Evolutionary conservation across 495 filamentous ascomycete genomes (phyloP).

Genomic region (Copromyces sp.): DNA sequence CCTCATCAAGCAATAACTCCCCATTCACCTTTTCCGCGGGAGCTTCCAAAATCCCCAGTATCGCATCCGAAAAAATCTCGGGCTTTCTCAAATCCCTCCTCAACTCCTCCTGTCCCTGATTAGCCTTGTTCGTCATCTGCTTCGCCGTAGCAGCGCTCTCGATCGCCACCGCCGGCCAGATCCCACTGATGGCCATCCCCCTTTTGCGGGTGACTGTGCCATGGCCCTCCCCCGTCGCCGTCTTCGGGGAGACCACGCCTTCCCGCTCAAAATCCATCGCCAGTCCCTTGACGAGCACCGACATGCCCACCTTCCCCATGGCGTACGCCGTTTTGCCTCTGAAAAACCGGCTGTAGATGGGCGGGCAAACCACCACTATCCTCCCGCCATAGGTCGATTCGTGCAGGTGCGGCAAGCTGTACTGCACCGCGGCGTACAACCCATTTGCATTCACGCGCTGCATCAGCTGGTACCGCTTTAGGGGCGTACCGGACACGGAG

Average conservation of each 20-base stretch:
- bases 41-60: conserved; percentile 61
- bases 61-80: conserved; percentile 70
- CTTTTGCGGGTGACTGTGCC: neutral
- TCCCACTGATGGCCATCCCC: neutral
- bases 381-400: conserved; percentile 41
- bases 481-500: conserved; percentile 59
- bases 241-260: conserved; percentile 43
- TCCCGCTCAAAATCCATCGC: conserved; percentile 70
- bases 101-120: conserved; percentile 18
- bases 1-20: conserved; percentile 65
- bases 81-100: conserved; percentile 53
- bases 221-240: conserved; percentile 45
- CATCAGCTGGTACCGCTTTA: conserved; percentile 74
- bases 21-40: conserved; percentile 57
- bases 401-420: conserved; percentile 47
- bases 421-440: conserved; percentile 58
- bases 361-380: conserved; percentile 73
- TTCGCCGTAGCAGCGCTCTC: conserved; percentile 61
- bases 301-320: conserved; percentile 80
- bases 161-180: conserved; percentile 39
- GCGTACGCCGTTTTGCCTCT: conserved; percentile 82
- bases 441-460: conserved; percentile 73
- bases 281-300: conserved; percentile 66
- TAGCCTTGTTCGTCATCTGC: conserved; percentile 31
- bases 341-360: conserved; percentile 79